Conservation (phyloP, 768 basidiomycete species). For the Russula brevipes region DNA sequence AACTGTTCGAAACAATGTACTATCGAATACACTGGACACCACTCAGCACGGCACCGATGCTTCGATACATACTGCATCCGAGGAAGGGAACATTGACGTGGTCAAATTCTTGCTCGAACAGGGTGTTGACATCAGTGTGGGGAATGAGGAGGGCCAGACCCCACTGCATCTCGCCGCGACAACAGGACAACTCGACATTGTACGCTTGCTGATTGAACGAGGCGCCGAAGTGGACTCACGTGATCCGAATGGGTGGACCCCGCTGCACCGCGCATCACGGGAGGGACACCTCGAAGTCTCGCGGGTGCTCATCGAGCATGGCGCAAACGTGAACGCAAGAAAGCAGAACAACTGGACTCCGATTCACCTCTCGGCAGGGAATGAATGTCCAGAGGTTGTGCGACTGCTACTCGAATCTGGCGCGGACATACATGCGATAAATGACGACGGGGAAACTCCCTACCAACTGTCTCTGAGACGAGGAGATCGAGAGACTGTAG, state of each 20-base stretch:
- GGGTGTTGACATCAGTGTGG: no score
- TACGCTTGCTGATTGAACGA: neutral
- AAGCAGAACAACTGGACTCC: conserved; percentile 3
- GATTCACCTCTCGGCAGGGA: conserved; percentile 1
- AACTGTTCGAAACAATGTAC: neutral
- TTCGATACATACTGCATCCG: no score
- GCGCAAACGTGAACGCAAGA: conserved; percentile 9
- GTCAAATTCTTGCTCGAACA: no score
- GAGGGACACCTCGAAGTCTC: neutral
- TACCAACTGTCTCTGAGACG: neutral
- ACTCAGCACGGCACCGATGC: neutral
- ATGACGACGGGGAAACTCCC: neutral
- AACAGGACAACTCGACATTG: neutral
- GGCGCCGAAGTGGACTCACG: neutral
- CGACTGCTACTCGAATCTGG: neutral
- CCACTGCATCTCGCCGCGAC: neutral
- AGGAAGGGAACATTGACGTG: no score
- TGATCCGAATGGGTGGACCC: neutral
- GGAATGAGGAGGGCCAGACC: no score
- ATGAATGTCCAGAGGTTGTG: neutral
- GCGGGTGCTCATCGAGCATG: neutral
- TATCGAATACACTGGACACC: neutral
- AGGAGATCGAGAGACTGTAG: neutral
- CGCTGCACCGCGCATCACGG: conserved; percentile 3
- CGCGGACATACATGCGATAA: neutral